phyloP scores from a whole-genome alignment of 108 stramenopile genomes.

The Nitzschia inconspicua region DNA sequence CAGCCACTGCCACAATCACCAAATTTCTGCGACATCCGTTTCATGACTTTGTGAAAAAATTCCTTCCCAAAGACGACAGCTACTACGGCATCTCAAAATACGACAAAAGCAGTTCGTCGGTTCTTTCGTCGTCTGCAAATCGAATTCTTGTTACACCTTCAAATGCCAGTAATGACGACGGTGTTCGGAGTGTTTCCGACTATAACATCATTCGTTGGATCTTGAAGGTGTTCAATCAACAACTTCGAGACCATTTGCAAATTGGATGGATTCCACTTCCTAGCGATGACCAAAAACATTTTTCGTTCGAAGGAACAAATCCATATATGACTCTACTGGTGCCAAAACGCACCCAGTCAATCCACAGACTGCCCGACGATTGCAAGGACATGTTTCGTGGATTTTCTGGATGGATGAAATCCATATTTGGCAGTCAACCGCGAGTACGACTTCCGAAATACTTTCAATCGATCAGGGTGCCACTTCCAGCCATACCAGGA shows the following conservation, averaged over 20 bases:
- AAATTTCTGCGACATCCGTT: conserved; percentile 15
- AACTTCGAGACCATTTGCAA: conserved; percentile 27
- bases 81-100: too few species aligned
- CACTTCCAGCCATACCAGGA: conserved; percentile 26
- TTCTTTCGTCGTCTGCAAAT: not conserved
- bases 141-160: not conserved
- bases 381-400: conserved; percentile 63
- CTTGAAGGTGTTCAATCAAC: conserved; percentile 17
- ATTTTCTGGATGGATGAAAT: conserved; percentile 54
- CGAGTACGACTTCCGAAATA: conserved; percentile 21
- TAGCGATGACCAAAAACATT: not conserved
- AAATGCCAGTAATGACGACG: not conserved
- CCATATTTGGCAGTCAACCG: conserved; percentile 23
- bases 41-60: conserved; percentile 21
- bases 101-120: not conserved
- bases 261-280: conserved; percentile 19
- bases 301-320: conserved; percentile 11
- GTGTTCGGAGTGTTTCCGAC: not conserved
- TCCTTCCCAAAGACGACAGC: conserved; percentile 9
- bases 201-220: conserved; percentile 3
- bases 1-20: conserved; percentile 27
- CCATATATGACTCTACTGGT: too few species aligned
- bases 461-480: conserved; percentile 42
- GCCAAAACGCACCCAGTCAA: too few species aligned
- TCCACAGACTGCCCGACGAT: conserved; percentile 19